A percentile compares a stretch with the other conserved stretches of the same genome.
These are phyloP conservation scores for Neopestalotiopsis sp. DNA, from an alignment of 2,329 filamentous ascomycete species.

Conservation along the genomic window DNA sequence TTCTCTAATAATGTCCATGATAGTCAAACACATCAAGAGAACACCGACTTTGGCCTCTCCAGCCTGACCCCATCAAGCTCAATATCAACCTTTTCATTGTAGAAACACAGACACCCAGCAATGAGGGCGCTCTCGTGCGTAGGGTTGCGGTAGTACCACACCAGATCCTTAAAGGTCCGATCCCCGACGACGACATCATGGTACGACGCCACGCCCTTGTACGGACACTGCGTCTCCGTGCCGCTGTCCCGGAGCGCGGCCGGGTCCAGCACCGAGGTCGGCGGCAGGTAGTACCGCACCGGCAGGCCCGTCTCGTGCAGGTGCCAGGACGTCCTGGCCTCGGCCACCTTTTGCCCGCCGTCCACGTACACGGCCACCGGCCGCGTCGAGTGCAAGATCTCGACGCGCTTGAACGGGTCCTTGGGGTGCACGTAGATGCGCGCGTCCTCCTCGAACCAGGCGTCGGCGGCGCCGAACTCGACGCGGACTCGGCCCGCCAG, in stretches of 20 bases:
- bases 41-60: slow-evolving; percentile 35
- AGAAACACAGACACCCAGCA: slow-evolving; percentile 66
- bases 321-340: slow-evolving; percentile 56
- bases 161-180: slow-evolving; percentile 47
- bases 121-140: slow-evolving; percentile 61
- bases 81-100: slow-evolving; percentile 73
- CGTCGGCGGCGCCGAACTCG: slow-evolving; percentile 33
- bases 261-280: slow-evolving; percentile 51
- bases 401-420: slow-evolving; percentile 70
- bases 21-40: slow-evolving; percentile 23
- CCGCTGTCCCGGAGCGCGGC: slow-evolving; percentile 53
- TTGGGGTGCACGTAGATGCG: slow-evolving; percentile 68
- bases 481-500: slow-evolving; percentile 31
- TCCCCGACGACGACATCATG: slow-evolving; percentile 58
- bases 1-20: background rate
- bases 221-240: slow-evolving; percentile 66
- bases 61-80: slow-evolving; percentile 55
- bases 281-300: slow-evolving; percentile 63
- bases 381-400: slow-evolving; percentile 62
- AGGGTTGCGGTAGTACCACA: slow-evolving; percentile 69
- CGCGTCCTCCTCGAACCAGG: slow-evolving; percentile 62
- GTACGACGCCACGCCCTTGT: slow-evolving; percentile 71
- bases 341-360: slow-evolving; percentile 43
- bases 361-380: slow-evolving; percentile 49
- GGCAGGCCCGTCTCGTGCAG: slow-evolving; percentile 66